Evolutionary conservation across 805 yeast genomes (phyloP).

Genomic region (Myxozyma geophila): DNA sequence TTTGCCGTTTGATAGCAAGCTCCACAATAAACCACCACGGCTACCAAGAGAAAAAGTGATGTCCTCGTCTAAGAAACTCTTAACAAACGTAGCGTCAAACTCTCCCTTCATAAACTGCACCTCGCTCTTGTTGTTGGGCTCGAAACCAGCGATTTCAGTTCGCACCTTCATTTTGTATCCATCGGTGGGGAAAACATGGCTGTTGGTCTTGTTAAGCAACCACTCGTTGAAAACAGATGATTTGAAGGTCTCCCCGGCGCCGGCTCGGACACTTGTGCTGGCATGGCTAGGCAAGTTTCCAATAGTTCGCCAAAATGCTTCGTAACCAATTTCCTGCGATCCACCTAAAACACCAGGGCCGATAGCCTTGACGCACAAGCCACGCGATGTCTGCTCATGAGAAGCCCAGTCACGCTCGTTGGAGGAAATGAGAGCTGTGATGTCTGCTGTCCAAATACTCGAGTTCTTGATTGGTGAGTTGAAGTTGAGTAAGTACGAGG

Average conservation of each 20-base stretch:
- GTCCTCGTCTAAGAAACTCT: conserved; percentile 45
- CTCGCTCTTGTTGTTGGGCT: conserved; percentile 35
- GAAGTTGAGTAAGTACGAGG: conserved; percentile 59
- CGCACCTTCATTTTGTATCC: conserved; percentile 52
- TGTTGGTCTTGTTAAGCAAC: conserved; percentile 51
- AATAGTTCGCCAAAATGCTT: conserved; percentile 61
- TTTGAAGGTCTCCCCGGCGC: conserved; percentile 68
- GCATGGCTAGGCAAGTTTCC: conserved; percentile 54
- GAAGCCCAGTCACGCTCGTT: conserved; percentile 59
- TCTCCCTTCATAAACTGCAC: conserved; percentile 45
- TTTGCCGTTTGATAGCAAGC: conserved; percentile 44
- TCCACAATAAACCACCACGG: conserved; percentile 61
- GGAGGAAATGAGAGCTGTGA: conserved; percentile 55
- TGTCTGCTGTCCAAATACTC: conserved; percentile 59
- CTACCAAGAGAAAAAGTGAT: conserved; percentile 57
- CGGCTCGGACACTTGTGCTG: conserved; percentile 59
- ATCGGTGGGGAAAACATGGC: conserved; percentile 51
- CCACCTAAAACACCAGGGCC: conserved; percentile 57
- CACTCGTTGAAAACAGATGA: conserved; percentile 54
- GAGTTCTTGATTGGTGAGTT: conserved; percentile 56
- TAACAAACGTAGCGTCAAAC: conserved; percentile 46
- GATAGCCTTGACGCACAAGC: conserved; percentile 49
- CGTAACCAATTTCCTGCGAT: conserved; percentile 59
- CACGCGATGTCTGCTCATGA: conserved; percentile 58
- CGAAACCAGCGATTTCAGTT: conserved; percentile 54